Evolutionary conservation across 352 stramenopile species (phyloP).

Genomic region (Blastocystis sp.): DNA sequence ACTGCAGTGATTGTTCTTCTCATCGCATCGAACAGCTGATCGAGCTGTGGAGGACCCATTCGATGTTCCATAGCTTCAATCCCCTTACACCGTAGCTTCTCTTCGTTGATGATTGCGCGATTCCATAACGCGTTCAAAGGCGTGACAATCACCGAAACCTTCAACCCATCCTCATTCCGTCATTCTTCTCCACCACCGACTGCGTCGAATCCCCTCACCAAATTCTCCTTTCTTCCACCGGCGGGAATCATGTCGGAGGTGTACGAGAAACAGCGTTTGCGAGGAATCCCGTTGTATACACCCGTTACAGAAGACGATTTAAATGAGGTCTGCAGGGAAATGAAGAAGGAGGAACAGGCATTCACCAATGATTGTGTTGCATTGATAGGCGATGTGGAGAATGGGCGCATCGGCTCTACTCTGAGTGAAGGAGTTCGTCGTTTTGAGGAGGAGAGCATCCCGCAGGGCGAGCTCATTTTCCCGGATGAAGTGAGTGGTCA

Average conservation of each 20-base stretch:
- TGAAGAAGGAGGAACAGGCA: background rate
- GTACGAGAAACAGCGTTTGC: constrained; percentile 11
- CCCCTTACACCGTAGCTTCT: constrained; percentile 9
- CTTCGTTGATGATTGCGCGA: constrained; percentile 6
- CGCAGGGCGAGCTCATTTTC: constrained; percentile 26
- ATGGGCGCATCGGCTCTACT: background rate
- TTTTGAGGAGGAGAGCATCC: constrained; percentile 23
- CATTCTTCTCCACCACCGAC: too few species aligned
- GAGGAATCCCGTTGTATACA: background rate
- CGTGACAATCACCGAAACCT: background rate
- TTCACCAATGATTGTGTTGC: background rate
- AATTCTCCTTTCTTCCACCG: background rate
- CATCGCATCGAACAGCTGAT: constrained; percentile 13
- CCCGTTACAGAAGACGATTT: background rate
- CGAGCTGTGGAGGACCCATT: constrained; percentile 8
- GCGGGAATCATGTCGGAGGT: background rate
- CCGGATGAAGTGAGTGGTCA: background rate
- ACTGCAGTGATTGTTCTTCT: background rate
- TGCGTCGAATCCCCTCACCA: background rate
- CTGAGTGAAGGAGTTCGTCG: background rate
- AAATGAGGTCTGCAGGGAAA: background rate
- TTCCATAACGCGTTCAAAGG: constrained; percentile 37
- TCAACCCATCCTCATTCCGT: background rate
- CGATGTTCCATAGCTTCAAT: background rate
- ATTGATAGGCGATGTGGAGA: background rate